Evolutionary conservation across 345 rosid genomes (phyloP).

Genomic region (Sisymbrium irio): DNA sequence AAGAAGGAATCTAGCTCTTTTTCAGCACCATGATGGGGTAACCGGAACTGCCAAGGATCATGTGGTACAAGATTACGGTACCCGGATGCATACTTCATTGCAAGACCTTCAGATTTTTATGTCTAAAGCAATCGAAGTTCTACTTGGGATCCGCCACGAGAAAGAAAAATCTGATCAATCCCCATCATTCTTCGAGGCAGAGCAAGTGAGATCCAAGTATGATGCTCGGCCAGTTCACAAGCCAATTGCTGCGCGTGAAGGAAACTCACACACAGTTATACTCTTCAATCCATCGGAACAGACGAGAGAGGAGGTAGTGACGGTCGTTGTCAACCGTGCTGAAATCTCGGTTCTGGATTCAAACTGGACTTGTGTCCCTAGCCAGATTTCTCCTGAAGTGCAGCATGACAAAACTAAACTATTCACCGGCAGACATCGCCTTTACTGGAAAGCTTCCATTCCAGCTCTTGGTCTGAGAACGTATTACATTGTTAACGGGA

Average conservation of each 20-base stretch:
- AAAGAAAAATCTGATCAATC: slow-evolving; percentile 77
- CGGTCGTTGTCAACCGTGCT: slow-evolving; percentile 63
- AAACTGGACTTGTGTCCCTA: slow-evolving; percentile 85
- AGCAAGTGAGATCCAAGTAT: slow-evolving; percentile 72
- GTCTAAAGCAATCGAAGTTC: slow-evolving; percentile 89
- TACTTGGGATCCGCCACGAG: slow-evolving; percentile 81
- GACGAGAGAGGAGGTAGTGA: slow-evolving; percentile 75
- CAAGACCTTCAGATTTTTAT: slow-evolving; percentile 90
- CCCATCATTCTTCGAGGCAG: slow-evolving; percentile 78
- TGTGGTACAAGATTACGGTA: slow-evolving; percentile 90
- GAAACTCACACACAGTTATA: slow-evolving; percentile 70
- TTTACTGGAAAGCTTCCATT: slow-evolving; percentile 87
- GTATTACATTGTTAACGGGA: slow-evolving; percentile 81
- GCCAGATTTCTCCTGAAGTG: slow-evolving; percentile 92
- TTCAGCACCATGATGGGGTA: slow-evolving; percentile 99
- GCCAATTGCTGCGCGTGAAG: slow-evolving; percentile 63
- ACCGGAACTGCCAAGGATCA: slow-evolving; percentile 97
- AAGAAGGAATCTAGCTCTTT: slow-evolving; percentile 93
- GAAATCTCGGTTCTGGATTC: slow-evolving; percentile 80
- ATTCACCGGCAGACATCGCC: slow-evolving; percentile 81
- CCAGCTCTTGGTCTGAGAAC: slow-evolving; percentile 88
- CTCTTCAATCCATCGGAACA: slow-evolving; percentile 90
- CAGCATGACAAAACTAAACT: slow-evolving; percentile 66
- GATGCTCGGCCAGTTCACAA: slow-evolving; percentile 81
- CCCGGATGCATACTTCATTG: slow-evolving; percentile 86